Percentiles rank a stretch among this genome's conserved stretches.
Conservation (phyloP, 495 filamentous ascomycete species). For the Schizothecium vesticola region DNA sequence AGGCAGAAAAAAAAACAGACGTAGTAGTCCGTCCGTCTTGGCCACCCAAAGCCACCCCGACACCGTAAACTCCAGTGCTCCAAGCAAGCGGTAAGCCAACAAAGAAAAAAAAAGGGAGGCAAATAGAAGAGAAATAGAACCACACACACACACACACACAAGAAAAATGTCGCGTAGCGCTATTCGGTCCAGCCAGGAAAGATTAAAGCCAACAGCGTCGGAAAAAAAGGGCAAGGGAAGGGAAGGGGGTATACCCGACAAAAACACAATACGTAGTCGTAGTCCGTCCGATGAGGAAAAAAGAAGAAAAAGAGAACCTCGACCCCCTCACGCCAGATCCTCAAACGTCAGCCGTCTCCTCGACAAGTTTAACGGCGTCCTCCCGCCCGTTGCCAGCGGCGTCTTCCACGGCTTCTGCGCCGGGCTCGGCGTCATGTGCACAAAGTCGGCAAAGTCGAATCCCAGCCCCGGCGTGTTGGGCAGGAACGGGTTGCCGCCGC, state of each 20-base stretch:
- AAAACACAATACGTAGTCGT: not conserved
- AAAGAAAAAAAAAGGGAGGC: not conserved
- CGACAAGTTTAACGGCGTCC: slow-evolving; percentile 39
- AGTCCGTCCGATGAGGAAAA: not conserved
- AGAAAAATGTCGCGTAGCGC: not conserved
- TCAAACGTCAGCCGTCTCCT: slow-evolving; percentile 44
- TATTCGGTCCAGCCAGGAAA: not conserved
- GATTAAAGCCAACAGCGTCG: not conserved
- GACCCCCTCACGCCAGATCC: slow-evolving; percentile 22
- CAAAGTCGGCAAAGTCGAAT: slow-evolving; percentile 95
- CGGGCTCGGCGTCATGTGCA: slow-evolving; percentile 93
- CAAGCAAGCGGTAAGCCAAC: not conserved
- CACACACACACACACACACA: too few relatives aligned
- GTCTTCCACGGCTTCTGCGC: slow-evolving; percentile 79
- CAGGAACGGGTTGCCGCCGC: slow-evolving; percentile 56
- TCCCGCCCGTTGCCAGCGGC: slow-evolving; percentile 44
- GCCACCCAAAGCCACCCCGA: not conserved
- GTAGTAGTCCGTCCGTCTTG: not conserved
- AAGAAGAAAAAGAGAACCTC: not conserved
- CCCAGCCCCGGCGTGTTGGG: slow-evolving; percentile 53
- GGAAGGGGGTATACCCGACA: not conserved
- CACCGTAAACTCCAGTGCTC: slow-evolving; percentile 12
- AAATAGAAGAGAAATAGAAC: slow-evolving; percentile 1
- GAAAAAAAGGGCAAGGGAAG: not conserved
- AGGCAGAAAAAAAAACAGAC: not conserved